phyloP scores from a whole-genome alignment of 129 eudicot genomes.

The Chrysanthemum makinoi region DNA sequence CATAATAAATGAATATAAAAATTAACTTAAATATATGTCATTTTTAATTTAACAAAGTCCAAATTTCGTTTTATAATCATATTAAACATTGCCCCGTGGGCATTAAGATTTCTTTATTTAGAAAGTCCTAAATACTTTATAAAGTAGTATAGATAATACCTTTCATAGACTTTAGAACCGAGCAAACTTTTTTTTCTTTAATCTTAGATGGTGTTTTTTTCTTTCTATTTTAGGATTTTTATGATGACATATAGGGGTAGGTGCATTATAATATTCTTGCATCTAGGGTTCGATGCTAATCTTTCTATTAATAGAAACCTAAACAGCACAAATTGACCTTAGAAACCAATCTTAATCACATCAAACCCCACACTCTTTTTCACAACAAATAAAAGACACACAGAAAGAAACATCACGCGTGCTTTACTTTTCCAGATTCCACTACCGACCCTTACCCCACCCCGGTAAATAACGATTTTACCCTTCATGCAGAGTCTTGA shows the following conservation, averaged over 20 bases:
- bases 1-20: too few relatives aligned
- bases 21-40: too few relatives aligned
- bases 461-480: neutral
- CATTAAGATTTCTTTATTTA: too few relatives aligned
- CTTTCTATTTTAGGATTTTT: neutral
- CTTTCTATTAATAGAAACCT: constrained; percentile 18
- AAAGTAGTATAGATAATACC: too few relatives aligned
- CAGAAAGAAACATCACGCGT: constrained; percentile 60
- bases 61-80: too few relatives aligned
- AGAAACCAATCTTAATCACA: constrained; percentile 17
- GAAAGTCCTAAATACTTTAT: too few relatives aligned
- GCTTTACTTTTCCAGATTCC: constrained; percentile 55
- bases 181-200: neutral
- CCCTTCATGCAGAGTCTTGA: neutral
- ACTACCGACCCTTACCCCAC: neutral
- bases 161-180: neutral
- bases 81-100: too few relatives aligned
- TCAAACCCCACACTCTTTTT: constrained; percentile 26
- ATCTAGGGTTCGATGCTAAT: neutral
- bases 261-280: constrained; percentile 9
- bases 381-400: constrained; percentile 46
- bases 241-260: neutral
- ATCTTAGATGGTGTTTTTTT: neutral
- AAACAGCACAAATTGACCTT: neutral
- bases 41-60: too few relatives aligned